Base-by-base conservation (phyloP, 2,329 filamentous ascomycete genomes). In the Fusarium sp. region DNA sequence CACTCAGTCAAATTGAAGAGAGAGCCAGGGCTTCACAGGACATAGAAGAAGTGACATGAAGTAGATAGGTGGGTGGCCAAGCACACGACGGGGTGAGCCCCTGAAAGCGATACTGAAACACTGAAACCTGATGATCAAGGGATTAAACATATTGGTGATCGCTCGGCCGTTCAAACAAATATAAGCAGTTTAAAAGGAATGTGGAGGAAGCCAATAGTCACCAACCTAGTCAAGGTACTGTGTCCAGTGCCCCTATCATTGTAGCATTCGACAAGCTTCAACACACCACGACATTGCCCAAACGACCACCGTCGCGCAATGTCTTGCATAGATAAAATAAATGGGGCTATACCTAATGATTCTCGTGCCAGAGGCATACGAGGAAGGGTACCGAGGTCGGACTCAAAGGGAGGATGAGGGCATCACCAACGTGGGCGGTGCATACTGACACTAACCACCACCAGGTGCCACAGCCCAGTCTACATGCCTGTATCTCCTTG, bases 51-150 rank as follows among this genome's bases (percentile, higher is more conserved):
- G 14, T 6, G 23, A 2, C 8, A 11, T 6, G 13, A 27, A 0
- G 74, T 72, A 11, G 76, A 54, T 56, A 83, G 76, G 69, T 79
- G 68, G 59, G 79, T 77, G 2, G 80, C 81, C 2, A 81, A 81
- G 11, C 81, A 79, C 4, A 81, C 81, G 58, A 83, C 80, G 83
- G 83, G 72, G 60, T 77, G 76, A 9, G 78, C 76, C 20, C 46
- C 33, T 50, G 56, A 36, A 9, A 58, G 42, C 18, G 20, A n/a
- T 23, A 54, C 58, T 36, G 58, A 33, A 33, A 27, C 20, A 33
- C 29, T 11, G 14, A 13, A 49, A 11, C 20, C 4, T 16, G 8
- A 27, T 5, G 14, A 27, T 27, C 23, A 11, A 46, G 4, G 3
- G 14, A n/a, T 25, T 7, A 11, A 25, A 10, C 13, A 14, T 46